Evolutionary conservation across 129 eudicot species (phyloP), one percentile per base, ranked within the genome.

Genomic region (Escallonia herrerae): DNA sequence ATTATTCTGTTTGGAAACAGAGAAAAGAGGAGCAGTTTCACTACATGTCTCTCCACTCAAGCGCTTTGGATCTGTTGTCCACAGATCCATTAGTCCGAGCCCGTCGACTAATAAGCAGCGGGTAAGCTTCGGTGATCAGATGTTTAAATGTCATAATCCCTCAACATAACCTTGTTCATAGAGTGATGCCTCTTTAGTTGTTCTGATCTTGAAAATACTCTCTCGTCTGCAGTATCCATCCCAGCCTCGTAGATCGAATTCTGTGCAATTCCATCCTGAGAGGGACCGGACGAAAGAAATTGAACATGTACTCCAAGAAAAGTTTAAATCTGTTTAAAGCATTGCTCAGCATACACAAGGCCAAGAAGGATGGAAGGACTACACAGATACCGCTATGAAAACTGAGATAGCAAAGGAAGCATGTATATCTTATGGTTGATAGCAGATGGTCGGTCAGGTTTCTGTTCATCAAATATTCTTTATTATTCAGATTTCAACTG

Each of bases 271-370:
- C 60, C 66, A 71, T 64, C 77, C 81, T 4, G 90, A 82, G 53
- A 75, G 71, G 63, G 81, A 79, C 71, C 64, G 71, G 61, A 76
- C 67, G 68, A 80, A 71, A 71, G 87, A 79, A 47, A 80, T 82
- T 3, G 87, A 82, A 63, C 74, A 69, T n/a, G 15, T 80, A 84
- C 73, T 64, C 90, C 50, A 84, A 77, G 72, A 87, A 79, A 72
- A 91, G 94, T 58, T 84, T 71, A 66, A 81, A 69, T 65, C 73
- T 90, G 44, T 70, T 87, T 66, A 82, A 78, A 77, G 81, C 86
- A 7, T 79, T 90, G 74, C 87, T 90, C 56, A 76, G 80, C 45
- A 75, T 77, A 15, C 82, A 78, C 57, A 76, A 82, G 66, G 66
- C 84, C 61, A 86, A 80, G 74, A 81, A 81, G 67, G 73, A 72